Evolutionary conservation across 768 basidiomycete genomes (phyloP).

Genomic region (Lactarius pseudohatsudake): DNA sequence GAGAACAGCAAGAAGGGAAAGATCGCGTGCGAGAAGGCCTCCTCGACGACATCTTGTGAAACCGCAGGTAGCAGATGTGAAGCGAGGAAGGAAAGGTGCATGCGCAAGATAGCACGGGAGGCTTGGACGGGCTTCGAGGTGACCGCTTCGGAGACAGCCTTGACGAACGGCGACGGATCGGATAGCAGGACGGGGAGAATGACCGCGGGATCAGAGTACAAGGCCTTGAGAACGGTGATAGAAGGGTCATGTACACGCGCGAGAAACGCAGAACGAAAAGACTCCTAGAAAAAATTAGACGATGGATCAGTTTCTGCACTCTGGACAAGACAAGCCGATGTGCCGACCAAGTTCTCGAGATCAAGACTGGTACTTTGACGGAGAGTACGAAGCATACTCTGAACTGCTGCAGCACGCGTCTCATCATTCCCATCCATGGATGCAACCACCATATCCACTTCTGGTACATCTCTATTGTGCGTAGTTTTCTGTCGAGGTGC

Average conservation of each 20-base stretch:
- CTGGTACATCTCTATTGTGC: slow-evolving; percentile 10
- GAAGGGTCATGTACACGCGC: slow-evolving; percentile 69
- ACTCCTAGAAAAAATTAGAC: slow-evolving; percentile 40
- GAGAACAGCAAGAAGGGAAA: slow-evolving; percentile 77
- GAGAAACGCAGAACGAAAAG: slow-evolving; percentile 61
- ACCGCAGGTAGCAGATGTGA: slow-evolving; percentile 42
- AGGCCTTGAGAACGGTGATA: slow-evolving; percentile 55
- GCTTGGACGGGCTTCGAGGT: slow-evolving; percentile 28
- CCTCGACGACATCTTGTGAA: slow-evolving; percentile 28
- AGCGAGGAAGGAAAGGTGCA: slow-evolving; percentile 58
- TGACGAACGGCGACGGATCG: slow-evolving; percentile 47
- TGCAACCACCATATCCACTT: slow-evolving; percentile 46
- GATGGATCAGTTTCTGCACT: not conserved
- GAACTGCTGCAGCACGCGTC: slow-evolving; percentile 59
- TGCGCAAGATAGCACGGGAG: slow-evolving; percentile 54
- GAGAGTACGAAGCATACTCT: slow-evolving; percentile 49
- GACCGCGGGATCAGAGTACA: slow-evolving; percentile 56
- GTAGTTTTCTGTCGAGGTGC: slow-evolving; percentile 18
- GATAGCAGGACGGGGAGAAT: slow-evolving; percentile 48
- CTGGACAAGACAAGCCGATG: not conserved
- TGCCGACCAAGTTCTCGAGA: slow-evolving; percentile 46
- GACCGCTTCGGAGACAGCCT: slow-evolving; percentile 42
- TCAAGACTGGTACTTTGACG: slow-evolving; percentile 33
- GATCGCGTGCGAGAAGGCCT: slow-evolving; percentile 52
- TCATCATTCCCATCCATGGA: slow-evolving; percentile 62